These are phyloP conservation scores for Chrysanthemum seticuspe DNA, from an alignment of 129 eudicot species.

Conservation along the genomic window DNA sequence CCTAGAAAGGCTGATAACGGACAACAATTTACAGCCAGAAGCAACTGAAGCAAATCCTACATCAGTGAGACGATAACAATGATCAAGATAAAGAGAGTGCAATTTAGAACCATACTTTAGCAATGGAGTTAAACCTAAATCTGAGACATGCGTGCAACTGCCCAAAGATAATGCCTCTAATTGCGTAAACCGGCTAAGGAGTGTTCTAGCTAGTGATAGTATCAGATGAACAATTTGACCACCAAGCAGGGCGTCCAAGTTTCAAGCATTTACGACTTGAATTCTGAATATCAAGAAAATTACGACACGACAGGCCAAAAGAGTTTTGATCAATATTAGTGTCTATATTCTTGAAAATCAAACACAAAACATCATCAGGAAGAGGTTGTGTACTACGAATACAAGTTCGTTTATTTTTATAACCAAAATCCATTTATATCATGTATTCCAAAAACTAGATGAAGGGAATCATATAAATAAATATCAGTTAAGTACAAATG, in stretches of 20 bases:
- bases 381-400: conserved; percentile 8
- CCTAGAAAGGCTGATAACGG: too few species aligned
- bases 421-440: too few species aligned
- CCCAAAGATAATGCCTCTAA: conserved; percentile 48
- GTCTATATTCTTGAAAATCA: conserved; percentile 44
- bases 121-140: conserved; percentile 39
- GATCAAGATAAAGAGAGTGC: conserved; percentile 44
- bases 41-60: neutral
- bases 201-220: conserved; percentile 19
- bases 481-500: too few species aligned
- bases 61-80: conserved; percentile 38
- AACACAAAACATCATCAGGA: conserved; percentile 51
- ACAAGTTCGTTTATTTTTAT: too few species aligned
- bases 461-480: too few species aligned
- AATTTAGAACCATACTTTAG: conserved; percentile 37
- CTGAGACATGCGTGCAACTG: conserved; percentile 43
- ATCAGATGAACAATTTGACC: conserved; percentile 5
- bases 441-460: too few species aligned
- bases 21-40: too few species aligned
- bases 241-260: conserved; percentile 27
- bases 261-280: conserved; percentile 42
- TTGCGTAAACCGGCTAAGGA: conserved; percentile 45
- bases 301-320: conserved; percentile 67
- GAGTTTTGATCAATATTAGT: conserved; percentile 48
- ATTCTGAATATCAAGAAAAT: conserved; percentile 61